Evolutionary conservation across 73 alveolate species (phyloP), one percentile per base, ranked within the genome.

Genomic region (Uronychia setigera): DNA sequence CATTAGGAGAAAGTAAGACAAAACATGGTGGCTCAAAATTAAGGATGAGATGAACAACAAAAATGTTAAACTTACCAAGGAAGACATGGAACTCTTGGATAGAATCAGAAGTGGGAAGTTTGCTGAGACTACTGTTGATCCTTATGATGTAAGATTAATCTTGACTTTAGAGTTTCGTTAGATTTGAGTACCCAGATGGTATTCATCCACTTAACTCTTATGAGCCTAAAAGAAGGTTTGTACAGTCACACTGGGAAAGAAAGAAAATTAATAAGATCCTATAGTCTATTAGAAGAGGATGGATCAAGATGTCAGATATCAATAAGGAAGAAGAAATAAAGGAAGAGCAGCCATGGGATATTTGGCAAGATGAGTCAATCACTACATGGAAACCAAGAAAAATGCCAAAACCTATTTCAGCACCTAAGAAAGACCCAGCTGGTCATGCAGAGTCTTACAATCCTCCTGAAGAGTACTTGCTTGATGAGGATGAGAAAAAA

Each of bases 1-100:
- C 89, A 91, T 97, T 80, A 92, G 96, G 82, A 95, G 95, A 85
- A 92, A 96, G 29, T 95, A 96, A 35, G 99, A 98, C 90, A 94
- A 94, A 67, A 95, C 95, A 77, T 98, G 99, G 99, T 98, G 99
- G 99, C 79, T 98, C 80, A 95, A 93, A 35, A 92, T 98, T 60
- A 92, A 86, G 46, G 99, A 98, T 89, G 94, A 96, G 82, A 91
- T 97, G 87, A 98, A 97, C 89, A 94, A 97, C 80, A 83, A 95
- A 80, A 94, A 96, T 58, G 98, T 98, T 0, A 95, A 89, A 80
- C 92, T 98, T 46, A 96, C 97, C 76, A 99, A 97, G 85, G 98
- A 93, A 78, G 98, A 97, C 85, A 84, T 98, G 80, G 95, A 95
- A 59, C 35, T 98, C 80, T 87, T 98, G 26, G 93, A 96, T 31